Evolutionary conservation across 2,329 filamentous ascomycete genomes (phyloP).

Genomic region (Macroventuria anomochaeta): DNA sequence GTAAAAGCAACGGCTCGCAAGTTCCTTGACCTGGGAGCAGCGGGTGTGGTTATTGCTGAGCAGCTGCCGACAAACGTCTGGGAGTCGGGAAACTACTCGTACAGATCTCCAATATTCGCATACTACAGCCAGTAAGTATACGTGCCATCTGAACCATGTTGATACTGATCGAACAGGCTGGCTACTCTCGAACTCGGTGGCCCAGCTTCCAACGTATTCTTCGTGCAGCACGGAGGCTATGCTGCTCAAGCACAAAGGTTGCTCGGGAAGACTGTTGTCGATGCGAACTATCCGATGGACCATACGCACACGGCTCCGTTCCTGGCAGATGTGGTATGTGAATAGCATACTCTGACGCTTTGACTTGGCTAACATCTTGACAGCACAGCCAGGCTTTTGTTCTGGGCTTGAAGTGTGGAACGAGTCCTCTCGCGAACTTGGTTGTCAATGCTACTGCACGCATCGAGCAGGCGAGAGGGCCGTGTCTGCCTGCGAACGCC

Average conservation of each 20-base stretch:
- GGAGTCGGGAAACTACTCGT: slow-evolving; percentile 60
- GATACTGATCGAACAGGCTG: slow-evolving; percentile 12
- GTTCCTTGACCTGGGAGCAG: slow-evolving; percentile 60
- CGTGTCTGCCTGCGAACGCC: slow-evolving; percentile 27
- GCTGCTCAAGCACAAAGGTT: slow-evolving; percentile 51
- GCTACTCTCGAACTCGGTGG: slow-evolving; percentile 47
- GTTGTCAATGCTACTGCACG: slow-evolving; percentile 30
- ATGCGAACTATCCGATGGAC: slow-evolving; percentile 33
- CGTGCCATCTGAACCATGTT: neutral
- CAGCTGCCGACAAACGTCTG: slow-evolving; percentile 67
- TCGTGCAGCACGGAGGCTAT: slow-evolving; percentile 65
- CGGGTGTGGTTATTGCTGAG: slow-evolving; percentile 61
- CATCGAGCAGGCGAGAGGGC: slow-evolving; percentile 24
- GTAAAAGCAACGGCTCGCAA: slow-evolving; percentile 61
- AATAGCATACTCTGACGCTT: neutral
- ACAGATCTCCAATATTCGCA: slow-evolving; percentile 60
- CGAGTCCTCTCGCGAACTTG: slow-evolving; percentile 25
- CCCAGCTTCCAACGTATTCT: slow-evolving; percentile 37
- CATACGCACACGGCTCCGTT: slow-evolving; percentile 35
- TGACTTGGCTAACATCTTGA: neutral
- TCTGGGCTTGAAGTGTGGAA: slow-evolving; percentile 31
- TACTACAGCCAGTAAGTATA: slow-evolving; percentile 23
- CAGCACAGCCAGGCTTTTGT: slow-evolving; percentile 30
- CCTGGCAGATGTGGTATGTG: slow-evolving; percentile 25
- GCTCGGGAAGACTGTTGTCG: slow-evolving; percentile 23